Conservation (phyloP, 179 eudicot genomes). For the Beta macrorhiza region DNA sequence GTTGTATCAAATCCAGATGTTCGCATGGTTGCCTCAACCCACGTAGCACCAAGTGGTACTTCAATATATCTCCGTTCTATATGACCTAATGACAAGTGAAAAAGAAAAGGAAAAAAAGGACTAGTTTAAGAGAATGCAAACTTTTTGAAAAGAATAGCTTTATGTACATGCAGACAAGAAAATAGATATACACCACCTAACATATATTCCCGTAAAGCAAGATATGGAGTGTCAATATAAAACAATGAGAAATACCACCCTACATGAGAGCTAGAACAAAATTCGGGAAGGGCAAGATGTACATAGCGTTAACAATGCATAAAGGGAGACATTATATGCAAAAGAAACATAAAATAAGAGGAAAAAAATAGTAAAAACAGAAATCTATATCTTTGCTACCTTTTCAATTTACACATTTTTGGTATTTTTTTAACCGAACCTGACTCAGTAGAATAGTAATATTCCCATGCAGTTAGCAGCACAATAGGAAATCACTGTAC, state of each 20-base stretch:
- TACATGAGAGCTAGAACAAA: neutral
- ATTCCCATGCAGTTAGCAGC: neutral
- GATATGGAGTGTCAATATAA: neutral
- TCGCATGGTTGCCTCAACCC: conserved; percentile 96
- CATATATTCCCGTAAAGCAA: neutral
- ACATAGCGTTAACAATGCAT: neutral
- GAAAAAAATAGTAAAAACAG: neutral
- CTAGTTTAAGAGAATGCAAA: neutral
- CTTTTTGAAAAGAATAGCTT: neutral
- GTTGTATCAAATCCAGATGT: conserved; percentile 84
- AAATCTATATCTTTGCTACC: neutral
- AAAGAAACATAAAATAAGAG: neutral
- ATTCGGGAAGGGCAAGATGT: neutral
- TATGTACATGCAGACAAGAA: neutral
- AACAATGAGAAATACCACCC: neutral
- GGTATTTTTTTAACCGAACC: neutral
- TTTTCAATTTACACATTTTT: neutral
- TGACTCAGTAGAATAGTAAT: neutral
- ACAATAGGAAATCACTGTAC: neutral
- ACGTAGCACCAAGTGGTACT: conserved; percentile 88
- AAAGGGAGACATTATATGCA: neutral
- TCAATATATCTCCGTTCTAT: conserved; percentile 84
- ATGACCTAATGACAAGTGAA: conserved; percentile 51
- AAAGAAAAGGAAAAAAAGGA: neutral
- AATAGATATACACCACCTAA: neutral